phyloP scores from a whole-genome alignment of 345 rosid species.

The Gossypium thurberi region DNA sequence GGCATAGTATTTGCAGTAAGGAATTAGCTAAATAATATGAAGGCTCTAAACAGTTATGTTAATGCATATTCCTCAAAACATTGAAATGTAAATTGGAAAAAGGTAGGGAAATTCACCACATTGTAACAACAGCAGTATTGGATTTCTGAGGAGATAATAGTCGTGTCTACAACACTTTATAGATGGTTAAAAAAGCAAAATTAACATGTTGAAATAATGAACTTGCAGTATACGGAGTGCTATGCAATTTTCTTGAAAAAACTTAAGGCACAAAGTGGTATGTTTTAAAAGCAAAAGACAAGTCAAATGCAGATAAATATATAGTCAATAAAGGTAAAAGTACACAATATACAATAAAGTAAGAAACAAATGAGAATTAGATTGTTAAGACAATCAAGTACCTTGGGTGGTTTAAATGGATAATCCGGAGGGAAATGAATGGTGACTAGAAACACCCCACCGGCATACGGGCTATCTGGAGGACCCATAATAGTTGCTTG shows the following conservation, averaged over 20 bases:
- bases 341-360: background rate
- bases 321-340: background rate
- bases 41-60: background rate
- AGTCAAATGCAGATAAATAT: background rate
- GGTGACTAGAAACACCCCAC: conserved; percentile 23
- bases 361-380: background rate
- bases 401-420: conserved; percentile 25
- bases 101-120: background rate
- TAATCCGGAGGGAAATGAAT: conserved; percentile 18
- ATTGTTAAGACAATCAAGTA: background rate
- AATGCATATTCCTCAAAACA: background rate
- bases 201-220: background rate
- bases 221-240: background rate
- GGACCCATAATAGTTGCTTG: conserved; percentile 24
- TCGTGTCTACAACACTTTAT: background rate
- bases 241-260: background rate
- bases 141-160: background rate
- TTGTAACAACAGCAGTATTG: background rate
- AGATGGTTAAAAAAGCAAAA: background rate
- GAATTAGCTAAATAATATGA: background rate
- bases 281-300: background rate
- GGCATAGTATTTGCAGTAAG: background rate
- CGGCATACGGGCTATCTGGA: conserved; percentile 20
- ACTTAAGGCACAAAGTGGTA: background rate
- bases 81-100: background rate